Conservation (phyloP, 352 stramenopile genomes). For the Globisporangium acanthophoron region DNA sequence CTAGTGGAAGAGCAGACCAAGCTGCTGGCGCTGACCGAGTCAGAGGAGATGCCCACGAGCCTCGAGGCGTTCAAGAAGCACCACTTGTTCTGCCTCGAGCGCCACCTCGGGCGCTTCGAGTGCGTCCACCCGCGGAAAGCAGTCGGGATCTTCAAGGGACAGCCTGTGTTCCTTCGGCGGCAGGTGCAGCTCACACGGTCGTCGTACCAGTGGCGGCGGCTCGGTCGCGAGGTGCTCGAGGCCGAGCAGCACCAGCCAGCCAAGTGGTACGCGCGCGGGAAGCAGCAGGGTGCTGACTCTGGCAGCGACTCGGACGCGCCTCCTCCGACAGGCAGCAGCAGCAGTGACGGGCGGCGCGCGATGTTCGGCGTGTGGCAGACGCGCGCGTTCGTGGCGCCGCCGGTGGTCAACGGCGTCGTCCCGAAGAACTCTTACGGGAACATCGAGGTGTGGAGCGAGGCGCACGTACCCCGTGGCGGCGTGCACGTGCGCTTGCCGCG, state of each 20-base stretch:
- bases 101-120: constrained; percentile 57
- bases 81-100: constrained; percentile 72
- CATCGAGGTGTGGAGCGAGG: constrained; percentile 80
- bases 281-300: constrained; percentile 9
- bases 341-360: constrained; percentile 1
- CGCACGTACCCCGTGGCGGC: constrained; percentile 47
- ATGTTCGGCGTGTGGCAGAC: constrained; percentile 85
- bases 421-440: constrained; percentile 87
- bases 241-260: constrained; percentile 45
- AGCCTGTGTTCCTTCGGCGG: constrained; percentile 62
- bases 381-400: constrained; percentile 33
- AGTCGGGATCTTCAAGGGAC: constrained; percentile 73
- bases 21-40: constrained; percentile 20
- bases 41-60: constrained; percentile 69
- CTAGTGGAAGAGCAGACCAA: constrained; percentile 37
- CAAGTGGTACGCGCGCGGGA: constrained; percentile 36
- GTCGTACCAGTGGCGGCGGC: constrained; percentile 63
- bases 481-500: constrained; percentile 60
- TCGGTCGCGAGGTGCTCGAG: constrained; percentile 53
- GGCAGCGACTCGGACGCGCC: constrained; percentile 10
- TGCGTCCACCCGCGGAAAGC: constrained; percentile 63
- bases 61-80: constrained; percentile 79
- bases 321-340: not conserved
- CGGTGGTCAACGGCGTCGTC: constrained; percentile 52
- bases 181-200: constrained; percentile 50